Evolutionary conservation across 108 stramenopile species (phyloP).

Genomic region (Cyclotella cryptica): DNA sequence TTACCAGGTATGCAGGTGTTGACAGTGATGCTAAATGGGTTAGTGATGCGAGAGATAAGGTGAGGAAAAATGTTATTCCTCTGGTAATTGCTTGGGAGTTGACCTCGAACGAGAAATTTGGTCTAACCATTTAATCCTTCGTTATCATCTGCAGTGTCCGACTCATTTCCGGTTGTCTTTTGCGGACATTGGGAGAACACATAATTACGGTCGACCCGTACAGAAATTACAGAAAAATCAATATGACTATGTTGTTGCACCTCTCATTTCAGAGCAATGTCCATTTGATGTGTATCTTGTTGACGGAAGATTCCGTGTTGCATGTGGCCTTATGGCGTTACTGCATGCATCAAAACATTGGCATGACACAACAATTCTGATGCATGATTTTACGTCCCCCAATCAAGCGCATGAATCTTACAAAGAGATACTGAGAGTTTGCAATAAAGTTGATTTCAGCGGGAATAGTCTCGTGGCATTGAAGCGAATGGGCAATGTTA

Average conservation of each 20-base stretch:
- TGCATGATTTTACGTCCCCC: conserved; percentile 12
- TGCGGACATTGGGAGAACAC: conserved; percentile 26
- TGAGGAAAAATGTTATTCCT: neutral
- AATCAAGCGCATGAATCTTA: neutral
- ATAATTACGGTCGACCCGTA: conserved; percentile 4
- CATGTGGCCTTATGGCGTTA: conserved; percentile 13
- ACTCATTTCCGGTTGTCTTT: conserved; percentile 25
- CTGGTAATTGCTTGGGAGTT: too few relatives aligned
- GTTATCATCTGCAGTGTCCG: conserved; percentile 8
- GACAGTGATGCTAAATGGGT: conserved; percentile 28
- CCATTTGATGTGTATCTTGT: conserved; percentile 35
- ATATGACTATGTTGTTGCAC: conserved; percentile 19
- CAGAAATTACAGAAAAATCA: neutral
- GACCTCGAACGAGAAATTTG: neutral
- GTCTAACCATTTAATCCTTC: neutral
- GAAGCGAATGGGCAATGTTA: conserved; percentile 20
- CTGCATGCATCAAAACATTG: conserved; percentile 11
- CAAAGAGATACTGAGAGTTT: neutral
- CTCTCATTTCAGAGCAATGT: conserved; percentile 12
- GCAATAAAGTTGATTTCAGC: conserved; percentile 12
- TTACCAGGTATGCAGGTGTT: conserved; percentile 21
- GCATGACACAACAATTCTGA: neutral
- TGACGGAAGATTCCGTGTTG: conserved; percentile 27
- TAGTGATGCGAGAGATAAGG: conserved; percentile 16
- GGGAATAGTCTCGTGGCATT: conserved; percentile 14